Evolutionary conservation across 2,329 filamentous ascomycete species (phyloP).

Genomic region (Phialocephala subalpina): DNA sequence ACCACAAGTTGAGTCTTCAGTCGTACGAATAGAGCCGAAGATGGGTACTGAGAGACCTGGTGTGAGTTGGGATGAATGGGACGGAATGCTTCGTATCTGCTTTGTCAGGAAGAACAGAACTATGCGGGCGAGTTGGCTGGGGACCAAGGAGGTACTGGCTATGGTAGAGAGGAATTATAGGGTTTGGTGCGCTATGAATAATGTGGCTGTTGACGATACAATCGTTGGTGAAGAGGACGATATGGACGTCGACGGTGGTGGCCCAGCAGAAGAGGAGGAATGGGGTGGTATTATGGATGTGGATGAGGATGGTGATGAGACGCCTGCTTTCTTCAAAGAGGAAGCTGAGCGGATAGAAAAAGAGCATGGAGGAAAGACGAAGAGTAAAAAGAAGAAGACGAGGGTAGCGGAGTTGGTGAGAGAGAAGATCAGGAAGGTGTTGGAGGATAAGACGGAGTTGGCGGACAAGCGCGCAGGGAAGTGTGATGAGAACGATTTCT

Average conservation of each 20-base stretch:
- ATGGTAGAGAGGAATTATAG: constrained; percentile 90
- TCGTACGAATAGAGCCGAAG: constrained; percentile 91
- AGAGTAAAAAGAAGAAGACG: constrained; percentile 77
- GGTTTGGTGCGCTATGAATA: constrained; percentile 88
- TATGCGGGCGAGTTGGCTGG: constrained; percentile 80
- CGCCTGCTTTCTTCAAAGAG: constrained; percentile 87
- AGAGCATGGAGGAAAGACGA: constrained; percentile 60
- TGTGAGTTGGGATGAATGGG: constrained; percentile 95
- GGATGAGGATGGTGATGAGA: constrained; percentile 66
- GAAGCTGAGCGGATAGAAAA: constrained; percentile 47
- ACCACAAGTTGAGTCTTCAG: constrained; percentile 89
- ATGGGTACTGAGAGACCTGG: constrained; percentile 77
- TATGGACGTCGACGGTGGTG: constrained; percentile 56
- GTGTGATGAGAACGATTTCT: constrained; percentile 92
- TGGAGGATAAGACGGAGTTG: constrained; percentile 81
- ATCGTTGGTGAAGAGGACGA: constrained; percentile 52
- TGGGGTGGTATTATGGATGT: constrained; percentile 60
- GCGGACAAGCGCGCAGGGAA: constrained; percentile 83
- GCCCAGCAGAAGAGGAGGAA: constrained; percentile 51
- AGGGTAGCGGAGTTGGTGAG: constrained; percentile 84
- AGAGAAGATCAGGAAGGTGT: constrained; percentile 84
- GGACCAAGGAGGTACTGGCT: constrained; percentile 79
- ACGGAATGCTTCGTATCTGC: constrained; percentile 82
- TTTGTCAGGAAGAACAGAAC: constrained; percentile 94
- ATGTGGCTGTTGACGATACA: constrained; percentile 78